These are phyloP conservation scores for Cynara cardunculus DNA, from an alignment of 129 eudicot species.

Conservation along the genomic window DNA sequence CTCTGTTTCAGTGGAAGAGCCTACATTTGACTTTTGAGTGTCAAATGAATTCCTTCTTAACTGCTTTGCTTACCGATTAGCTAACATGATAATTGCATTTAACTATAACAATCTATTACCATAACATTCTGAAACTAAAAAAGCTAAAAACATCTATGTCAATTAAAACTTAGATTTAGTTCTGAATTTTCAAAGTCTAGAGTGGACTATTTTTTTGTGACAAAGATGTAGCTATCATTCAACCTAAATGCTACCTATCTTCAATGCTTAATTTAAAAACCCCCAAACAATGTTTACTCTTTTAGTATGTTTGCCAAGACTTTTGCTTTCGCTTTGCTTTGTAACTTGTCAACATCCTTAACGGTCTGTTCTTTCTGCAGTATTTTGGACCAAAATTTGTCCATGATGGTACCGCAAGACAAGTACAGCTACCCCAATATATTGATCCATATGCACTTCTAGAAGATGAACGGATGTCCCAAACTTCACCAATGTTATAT, in stretches of 20 bases:
- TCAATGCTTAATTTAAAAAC: not conserved
- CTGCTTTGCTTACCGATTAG: too few species aligned
- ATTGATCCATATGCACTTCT: conserved; percentile 80
- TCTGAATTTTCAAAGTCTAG: not conserved
- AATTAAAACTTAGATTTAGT: not conserved
- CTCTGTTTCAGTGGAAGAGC: too few species aligned
- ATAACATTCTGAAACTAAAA: too few species aligned
- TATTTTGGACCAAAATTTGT: conserved; percentile 81
- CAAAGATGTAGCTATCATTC: not conserved
- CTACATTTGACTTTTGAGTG: too few species aligned
- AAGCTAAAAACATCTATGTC: too few species aligned
- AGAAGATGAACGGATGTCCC: conserved; percentile 63
- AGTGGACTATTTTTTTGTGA: not conserved
- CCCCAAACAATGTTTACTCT: not conserved
- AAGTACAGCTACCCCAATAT: conserved; percentile 55
- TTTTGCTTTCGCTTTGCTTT: conserved; percentile 14
- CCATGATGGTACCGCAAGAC: conserved; percentile 54
- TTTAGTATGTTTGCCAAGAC: not conserved
- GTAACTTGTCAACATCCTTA: conserved; percentile 37
- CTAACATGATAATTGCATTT: too few species aligned
- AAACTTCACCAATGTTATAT: conserved; percentile 42
- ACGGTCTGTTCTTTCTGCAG: conserved; percentile 31
- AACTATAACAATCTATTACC: too few species aligned
- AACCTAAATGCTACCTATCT: not conserved
- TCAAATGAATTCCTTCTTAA: too few species aligned